phyloP scores from a whole-genome alignment of 139 green algal species.

The Chlamydomonas applanata region DNA sequence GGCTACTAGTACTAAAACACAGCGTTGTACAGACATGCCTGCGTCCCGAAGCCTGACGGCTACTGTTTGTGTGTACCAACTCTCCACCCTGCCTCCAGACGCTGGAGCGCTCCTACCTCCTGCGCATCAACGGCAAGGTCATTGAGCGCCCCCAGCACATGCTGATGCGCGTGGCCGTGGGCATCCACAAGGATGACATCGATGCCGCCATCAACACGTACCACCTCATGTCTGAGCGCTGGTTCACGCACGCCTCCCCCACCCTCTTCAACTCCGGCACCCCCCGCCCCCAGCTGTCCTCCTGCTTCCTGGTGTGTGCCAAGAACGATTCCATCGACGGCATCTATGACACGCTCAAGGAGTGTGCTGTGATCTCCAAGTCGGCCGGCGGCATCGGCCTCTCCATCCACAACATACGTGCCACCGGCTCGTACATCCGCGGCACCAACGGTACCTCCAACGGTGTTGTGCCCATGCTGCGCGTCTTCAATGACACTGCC shows the following conservation, averaged over 20 bases:
- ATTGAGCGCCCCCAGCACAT: constrained; percentile 99
- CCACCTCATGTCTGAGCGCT: constrained; percentile 89
- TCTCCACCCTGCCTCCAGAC: constrained; percentile 60
- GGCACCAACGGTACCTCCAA: constrained; percentile 98
- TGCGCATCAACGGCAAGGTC: constrained; percentile 93
- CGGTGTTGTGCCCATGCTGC: constrained; percentile 98
- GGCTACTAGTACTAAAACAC: too few species aligned
- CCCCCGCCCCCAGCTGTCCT: constrained; percentile 87
- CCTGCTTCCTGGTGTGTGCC: constrained; percentile 85
- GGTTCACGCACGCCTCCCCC: constrained; percentile 97
- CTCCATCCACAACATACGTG: constrained; percentile 94
- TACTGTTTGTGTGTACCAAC: too few species aligned
- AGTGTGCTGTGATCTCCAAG: constrained; percentile 98
- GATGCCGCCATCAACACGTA: constrained; percentile 81
- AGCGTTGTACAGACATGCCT: too few species aligned
- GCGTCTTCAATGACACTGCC: constrained; percentile 99
- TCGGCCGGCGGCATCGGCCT: constrained; percentile 88
- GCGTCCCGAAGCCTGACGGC: too few species aligned
- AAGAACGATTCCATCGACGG: constrained; percentile 86
- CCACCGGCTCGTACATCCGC: constrained; percentile 92
- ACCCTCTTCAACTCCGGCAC: constrained; percentile 99
- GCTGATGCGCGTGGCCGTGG: constrained; percentile 97
- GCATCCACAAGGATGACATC: constrained; percentile 88
- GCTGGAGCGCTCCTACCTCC: constrained; percentile 97
- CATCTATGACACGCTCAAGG: constrained; percentile 99